A percentile compares a stretch with the other conserved stretches of the same genome.
Evolutionary conservation across 805 yeast genomes (phyloP).

Genomic region (Pichia rugopelliculosa): DNA sequence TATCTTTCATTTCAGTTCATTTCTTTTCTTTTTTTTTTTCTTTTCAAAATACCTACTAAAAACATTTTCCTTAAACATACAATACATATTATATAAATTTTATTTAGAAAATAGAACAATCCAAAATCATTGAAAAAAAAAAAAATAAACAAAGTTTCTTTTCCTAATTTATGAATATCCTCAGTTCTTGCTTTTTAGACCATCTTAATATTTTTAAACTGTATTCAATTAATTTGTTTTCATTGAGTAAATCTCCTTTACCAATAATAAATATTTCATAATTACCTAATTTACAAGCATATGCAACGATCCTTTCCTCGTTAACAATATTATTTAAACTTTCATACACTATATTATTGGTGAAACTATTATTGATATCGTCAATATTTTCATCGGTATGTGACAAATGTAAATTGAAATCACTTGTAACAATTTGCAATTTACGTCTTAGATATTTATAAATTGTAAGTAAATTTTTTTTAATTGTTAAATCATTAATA

Average conservation of each 20-base stretch:
- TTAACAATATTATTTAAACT: not conserved
- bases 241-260: constrained; percentile 42
- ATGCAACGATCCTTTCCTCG: constrained; percentile 20
- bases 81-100: not conserved
- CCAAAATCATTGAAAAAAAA: not conserved
- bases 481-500: constrained; percentile 9
- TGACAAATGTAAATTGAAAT: not conserved
- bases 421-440: constrained; percentile 1
- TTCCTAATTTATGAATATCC: constrained; percentile 54
- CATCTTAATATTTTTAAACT: constrained; percentile 63
- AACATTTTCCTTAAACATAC: too few species aligned
- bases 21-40: not conserved
- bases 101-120: not conserved
- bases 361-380: not conserved
- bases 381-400: not conserved
- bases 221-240: constrained; percentile 50
- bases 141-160: too few species aligned
- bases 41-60: too few species aligned
- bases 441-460: constrained; percentile 19
- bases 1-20: not conserved
- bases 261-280: constrained; percentile 60
- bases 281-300: constrained; percentile 23
- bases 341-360: constrained; percentile 5
- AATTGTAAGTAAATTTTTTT: constrained; percentile 22
- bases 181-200: constrained; percentile 64